These are phyloP conservation scores for Cladosporium cucumerinum DNA, from an alignment of 2,329 filamentous ascomycete genomes.

Conservation along the genomic window DNA sequence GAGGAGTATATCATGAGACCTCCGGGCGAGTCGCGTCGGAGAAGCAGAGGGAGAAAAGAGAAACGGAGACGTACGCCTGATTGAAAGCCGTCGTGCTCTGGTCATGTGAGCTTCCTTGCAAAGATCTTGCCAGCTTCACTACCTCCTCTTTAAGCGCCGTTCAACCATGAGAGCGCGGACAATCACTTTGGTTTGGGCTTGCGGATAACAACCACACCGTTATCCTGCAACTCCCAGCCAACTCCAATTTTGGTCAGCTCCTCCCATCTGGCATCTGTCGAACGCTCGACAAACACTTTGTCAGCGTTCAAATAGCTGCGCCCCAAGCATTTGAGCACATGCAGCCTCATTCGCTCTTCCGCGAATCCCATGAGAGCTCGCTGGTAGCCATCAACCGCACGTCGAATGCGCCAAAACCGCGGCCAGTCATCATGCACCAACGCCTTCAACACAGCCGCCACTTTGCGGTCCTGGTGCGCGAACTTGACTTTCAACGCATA, in stretches of 20 bases:
- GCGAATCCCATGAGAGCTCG: conserved; percentile 78
- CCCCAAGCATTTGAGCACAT: conserved; percentile 83
- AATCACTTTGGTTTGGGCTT: conserved; percentile 49
- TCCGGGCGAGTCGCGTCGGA: conserved; percentile 22
- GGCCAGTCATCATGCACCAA: conserved; percentile 81
- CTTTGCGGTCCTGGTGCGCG: conserved; percentile 60
- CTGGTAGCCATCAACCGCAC: conserved; percentile 74
- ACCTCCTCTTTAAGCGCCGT: background rate
- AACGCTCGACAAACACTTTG: conserved; percentile 63
- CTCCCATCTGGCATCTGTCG: conserved; percentile 68
- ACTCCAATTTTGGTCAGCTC: conserved; percentile 69
- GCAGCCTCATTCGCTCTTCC: conserved; percentile 67
- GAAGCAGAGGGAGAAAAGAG: conserved; percentile 17
- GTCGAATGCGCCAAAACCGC: conserved; percentile 68
- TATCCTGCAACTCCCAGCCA: conserved; percentile 73
- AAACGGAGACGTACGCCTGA: conserved; percentile 17
- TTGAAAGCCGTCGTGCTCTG: background rate
- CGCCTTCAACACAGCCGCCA: conserved; percentile 66
- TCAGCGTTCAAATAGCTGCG: conserved; percentile 75
- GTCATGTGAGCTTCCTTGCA: background rate
- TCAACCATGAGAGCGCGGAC: background rate
- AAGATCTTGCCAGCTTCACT: background rate
- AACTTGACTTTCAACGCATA: conserved; percentile 63
- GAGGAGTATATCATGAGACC: conserved; percentile 25
- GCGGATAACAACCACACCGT: conserved; percentile 71